Conservation (phyloP, 2,329 filamentous ascomycete species). For the Claviceps purpurea region DNA sequence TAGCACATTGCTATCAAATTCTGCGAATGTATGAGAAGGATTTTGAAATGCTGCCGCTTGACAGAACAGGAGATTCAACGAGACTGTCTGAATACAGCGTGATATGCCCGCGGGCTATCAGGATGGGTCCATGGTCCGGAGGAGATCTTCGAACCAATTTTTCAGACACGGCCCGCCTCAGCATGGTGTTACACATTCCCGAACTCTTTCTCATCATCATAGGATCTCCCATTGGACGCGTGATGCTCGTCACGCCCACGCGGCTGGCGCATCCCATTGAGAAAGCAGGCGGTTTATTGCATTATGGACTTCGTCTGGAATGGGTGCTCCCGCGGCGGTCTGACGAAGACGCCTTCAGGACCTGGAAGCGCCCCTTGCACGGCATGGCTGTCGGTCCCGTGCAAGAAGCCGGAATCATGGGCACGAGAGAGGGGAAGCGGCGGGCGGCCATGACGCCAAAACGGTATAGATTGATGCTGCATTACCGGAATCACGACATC, state of each 20-base stretch:
- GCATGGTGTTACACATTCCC: constrained; percentile 50
- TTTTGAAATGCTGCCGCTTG: constrained; percentile 31
- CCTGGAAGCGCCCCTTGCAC: constrained; percentile 40
- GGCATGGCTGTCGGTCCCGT: constrained; percentile 57
- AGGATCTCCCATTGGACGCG: constrained; percentile 53
- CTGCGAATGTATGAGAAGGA: constrained; percentile 36
- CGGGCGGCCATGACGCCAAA: constrained; percentile 19
- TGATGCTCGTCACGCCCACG: constrained; percentile 45
- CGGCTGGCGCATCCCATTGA: constrained; percentile 15
- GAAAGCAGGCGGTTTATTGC: constrained; percentile 11
- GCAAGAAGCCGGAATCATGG: constrained; percentile 26
- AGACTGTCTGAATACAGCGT: constrained; percentile 15
- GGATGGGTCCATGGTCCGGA: constrained; percentile 13
- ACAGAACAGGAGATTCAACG: constrained; percentile 6
- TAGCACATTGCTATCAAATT: constrained; percentile 19
- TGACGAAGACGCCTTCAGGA: constrained; percentile 31
- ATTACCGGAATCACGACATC: constrained; percentile 57
- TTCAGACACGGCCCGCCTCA: constrained; percentile 29
- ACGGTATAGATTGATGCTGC: constrained; percentile 55
- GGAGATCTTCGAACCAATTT: constrained; percentile 14
- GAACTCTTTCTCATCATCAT: constrained; percentile 55
- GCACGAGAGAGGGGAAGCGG: constrained; percentile 6
- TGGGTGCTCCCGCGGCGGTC: constrained; percentile 32
- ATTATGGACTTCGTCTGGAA: constrained; percentile 40
- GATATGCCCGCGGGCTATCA: constrained; percentile 18